Evolutionary conservation across 257 asterid species (phyloP).

Genomic region (Penstemon barbatus): DNA sequence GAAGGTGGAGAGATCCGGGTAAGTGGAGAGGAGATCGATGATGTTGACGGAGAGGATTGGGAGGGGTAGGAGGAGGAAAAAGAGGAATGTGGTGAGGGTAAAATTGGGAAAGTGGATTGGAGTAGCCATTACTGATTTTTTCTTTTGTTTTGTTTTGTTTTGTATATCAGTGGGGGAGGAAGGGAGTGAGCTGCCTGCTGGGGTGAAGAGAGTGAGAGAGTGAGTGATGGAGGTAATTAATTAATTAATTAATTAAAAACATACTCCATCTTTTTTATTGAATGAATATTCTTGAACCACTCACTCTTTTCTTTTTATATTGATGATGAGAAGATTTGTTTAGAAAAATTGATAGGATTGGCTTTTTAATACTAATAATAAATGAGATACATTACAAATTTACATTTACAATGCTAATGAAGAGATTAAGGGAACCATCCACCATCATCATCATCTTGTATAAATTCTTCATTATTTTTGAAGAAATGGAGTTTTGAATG

Average conservation of each 20-base stretch:
- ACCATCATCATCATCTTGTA: no score
- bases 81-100: slow-evolving; percentile 53
- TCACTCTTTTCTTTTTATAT: not conserved
- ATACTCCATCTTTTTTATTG: not conserved
- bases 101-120: slow-evolving; percentile 42
- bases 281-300: slow-evolving; percentile 22
- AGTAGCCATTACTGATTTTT: slow-evolving; percentile 51
- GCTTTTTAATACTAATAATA: not conserved
- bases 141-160: slow-evolving; percentile 1
- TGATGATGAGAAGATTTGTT: no score
- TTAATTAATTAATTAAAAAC: not conserved
- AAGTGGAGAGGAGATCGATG: slow-evolving; percentile 52
- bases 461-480: no score
- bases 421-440: no score
- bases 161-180: slow-evolving; percentile 6
- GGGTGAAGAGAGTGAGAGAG: slow-evolving; percentile 28
- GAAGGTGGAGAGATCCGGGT: slow-evolving; percentile 65
- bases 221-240: not conserved
- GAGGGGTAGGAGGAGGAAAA: slow-evolving; percentile 46
- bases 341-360: not conserved
- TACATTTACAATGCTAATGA: no score
- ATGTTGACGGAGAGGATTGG: slow-evolving; percentile 50
- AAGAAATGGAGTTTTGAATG: no score
- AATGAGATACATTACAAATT: not conserved
- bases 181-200: slow-evolving; percentile 3